Evolutionary conservation across 2,329 filamentous ascomycete genomes (phyloP).

Genomic region (Aspergillus sergii): DNA sequence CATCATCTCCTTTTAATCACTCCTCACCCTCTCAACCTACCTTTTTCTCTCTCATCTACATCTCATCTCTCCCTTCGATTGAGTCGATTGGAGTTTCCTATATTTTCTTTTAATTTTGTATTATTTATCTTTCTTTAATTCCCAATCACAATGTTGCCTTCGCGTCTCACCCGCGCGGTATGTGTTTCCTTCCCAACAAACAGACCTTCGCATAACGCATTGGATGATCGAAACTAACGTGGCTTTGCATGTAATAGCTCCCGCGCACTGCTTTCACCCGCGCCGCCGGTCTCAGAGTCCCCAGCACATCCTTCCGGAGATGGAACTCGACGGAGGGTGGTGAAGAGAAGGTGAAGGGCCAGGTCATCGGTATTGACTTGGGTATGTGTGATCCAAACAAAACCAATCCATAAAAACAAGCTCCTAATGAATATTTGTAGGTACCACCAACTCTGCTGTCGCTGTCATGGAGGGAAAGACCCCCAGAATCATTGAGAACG

Average conservation of each 20-base stretch:
- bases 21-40: conserved; percentile 25
- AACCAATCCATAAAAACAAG: neutral
- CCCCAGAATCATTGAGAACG: conserved; percentile 96
- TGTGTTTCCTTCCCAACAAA: conserved; percentile 41
- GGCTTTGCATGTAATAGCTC: conserved; percentile 55
- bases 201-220: neutral
- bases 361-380: conserved; percentile 97
- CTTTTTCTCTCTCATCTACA: conserved; percentile 16
- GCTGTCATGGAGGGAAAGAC: conserved; percentile 97
- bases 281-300: conserved; percentile 69
- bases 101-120: conserved; percentile 35
- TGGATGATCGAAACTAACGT: conserved; percentile 22
- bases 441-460: conserved; percentile 96
- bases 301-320: conserved; percentile 70
- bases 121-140: conserved; percentile 35
- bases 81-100: conserved; percentile 34
- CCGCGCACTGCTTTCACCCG: conserved; percentile 75
- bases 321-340: conserved; percentile 56
- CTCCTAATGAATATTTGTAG: conserved; percentile 42
- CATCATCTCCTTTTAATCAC: conserved; percentile 26
- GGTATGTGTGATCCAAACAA: conserved; percentile 57
- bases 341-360: conserved; percentile 83
- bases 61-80: conserved; percentile 28
- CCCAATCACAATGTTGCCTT: conserved; percentile 66
- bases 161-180: conserved; percentile 75